Evolutionary conservation across 306 rosid species (phyloP), one percentile per base, ranked within the genome.

Genomic region (Crataegus laevigata): DNA sequence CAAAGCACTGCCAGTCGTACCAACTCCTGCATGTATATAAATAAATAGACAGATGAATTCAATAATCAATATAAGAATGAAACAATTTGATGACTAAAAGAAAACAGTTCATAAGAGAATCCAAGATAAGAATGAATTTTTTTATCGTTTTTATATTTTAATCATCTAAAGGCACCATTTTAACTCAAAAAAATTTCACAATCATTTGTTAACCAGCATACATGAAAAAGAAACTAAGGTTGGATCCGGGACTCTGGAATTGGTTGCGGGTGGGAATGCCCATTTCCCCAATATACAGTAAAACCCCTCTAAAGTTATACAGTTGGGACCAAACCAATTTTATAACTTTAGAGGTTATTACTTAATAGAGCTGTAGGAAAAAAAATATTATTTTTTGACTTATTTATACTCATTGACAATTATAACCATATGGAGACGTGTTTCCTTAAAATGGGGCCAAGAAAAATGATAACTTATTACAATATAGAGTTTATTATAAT

Each of bases 1-100:
- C 77, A 91, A 78, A 75, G 92, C 88, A 87, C 98, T 91, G 72
- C 76, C 88, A 70, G 97, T 88, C 25, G 90, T 85, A 68, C 97
- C 98, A 69, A 94, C 94, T 60, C 98, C 98, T 91, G 83, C 69
- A 84, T 50, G 60, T 26, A 26, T 22, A 7, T 5, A 58, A 58
- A 24, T 58, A 10, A 60, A 60, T 14, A 43, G 66, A 26, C 74
- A 70, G 68, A 71, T n/a, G 19, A 57, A 59, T 70, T 66, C 21
- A 54, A 17, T 26, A 59, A 51, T 66, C 38, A 54, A 17, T 26
- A 18, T 11, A 25, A 2, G 57, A 34, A 19, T 57, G 34, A 72
- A 36, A 2, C 17, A 1, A 47, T 63, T 25, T 60, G 34, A 26
- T 5, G 10, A 60, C 36, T 60, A 60, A 26, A 25, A 60, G 66